Evolutionary conservation across 1,284 basidiomycete genomes (phyloP).

Genomic region (Ganoderma lucidum): DNA sequence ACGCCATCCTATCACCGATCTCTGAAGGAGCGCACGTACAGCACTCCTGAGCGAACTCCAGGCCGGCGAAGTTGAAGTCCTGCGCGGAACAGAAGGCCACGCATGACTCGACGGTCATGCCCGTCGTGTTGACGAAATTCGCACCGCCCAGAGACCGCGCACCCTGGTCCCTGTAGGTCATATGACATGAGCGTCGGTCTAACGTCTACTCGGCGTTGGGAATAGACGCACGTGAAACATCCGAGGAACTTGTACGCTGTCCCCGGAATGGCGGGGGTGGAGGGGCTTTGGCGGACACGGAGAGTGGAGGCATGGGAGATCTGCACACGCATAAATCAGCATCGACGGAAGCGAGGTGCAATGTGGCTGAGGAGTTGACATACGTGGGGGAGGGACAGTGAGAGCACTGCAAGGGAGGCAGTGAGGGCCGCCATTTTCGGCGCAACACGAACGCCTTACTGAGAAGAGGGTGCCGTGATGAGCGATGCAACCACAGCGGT

Average conservation of each 20-base stretch:
- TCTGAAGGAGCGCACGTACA: slow-evolving; percentile 51
- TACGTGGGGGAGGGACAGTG: slow-evolving; percentile 32
- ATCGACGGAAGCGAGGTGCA: not conserved
- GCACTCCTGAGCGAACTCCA: slow-evolving; percentile 66
- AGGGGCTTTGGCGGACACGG: slow-evolving; percentile 28
- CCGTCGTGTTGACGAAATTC: slow-evolving; percentile 50
- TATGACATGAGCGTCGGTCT: not conserved
- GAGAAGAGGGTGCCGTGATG: slow-evolving; percentile 26
- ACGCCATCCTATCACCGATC: slow-evolving; percentile 5
- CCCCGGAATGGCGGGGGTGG: slow-evolving; percentile 49
- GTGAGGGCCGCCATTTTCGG: slow-evolving; percentile 30
- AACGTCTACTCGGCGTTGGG: not conserved
- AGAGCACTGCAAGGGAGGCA: slow-evolving; percentile 28
- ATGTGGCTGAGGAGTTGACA: slow-evolving; percentile 4
- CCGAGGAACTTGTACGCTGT: slow-evolving; percentile 63
- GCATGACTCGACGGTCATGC: slow-evolving; percentile 74
- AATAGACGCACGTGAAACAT: slow-evolving; percentile 64
- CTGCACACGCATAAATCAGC: slow-evolving; percentile 13
- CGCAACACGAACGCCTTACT: slow-evolving; percentile 14
- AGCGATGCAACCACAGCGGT: not conserved
- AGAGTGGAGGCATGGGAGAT: slow-evolving; percentile 28
- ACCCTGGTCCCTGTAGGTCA: slow-evolving; percentile 51
- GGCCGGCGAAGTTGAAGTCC: slow-evolving; percentile 66
- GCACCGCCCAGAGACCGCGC: slow-evolving; percentile 61
- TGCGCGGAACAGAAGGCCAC: slow-evolving; percentile 63